phyloP scores from a whole-genome alignment of 2,329 filamentous ascomycete species.

The Cercospora brassicicola region DNA sequence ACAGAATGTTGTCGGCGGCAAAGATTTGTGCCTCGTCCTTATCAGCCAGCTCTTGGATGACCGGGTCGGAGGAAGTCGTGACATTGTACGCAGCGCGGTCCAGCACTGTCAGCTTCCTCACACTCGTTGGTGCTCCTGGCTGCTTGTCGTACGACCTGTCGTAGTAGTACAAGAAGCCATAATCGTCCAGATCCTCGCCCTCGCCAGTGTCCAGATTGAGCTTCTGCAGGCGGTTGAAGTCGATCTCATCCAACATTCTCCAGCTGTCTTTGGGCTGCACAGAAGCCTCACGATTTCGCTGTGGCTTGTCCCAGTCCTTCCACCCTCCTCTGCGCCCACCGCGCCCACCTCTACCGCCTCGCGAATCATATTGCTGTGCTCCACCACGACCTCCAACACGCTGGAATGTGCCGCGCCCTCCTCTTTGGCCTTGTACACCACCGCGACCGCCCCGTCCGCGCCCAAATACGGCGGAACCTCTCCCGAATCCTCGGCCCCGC shows the following conservation, averaged over 20 bases:
- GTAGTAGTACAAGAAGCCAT: slow-evolving; percentile 98
- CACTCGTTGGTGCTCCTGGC: slow-evolving; percentile 76
- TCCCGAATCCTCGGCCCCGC: slow-evolving; percentile 77
- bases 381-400: slow-evolving; percentile 67
- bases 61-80: slow-evolving; percentile 90
- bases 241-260: slow-evolving; percentile 95
- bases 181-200: slow-evolving; percentile 90
- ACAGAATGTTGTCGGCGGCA: slow-evolving; percentile 93
- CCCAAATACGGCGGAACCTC: slow-evolving; percentile 86
- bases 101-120: slow-evolving; percentile 82
- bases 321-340: slow-evolving; percentile 90
- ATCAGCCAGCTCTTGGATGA: slow-evolving; percentile 95
- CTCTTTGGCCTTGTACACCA: slow-evolving; percentile 63
- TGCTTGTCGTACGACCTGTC: slow-evolving; percentile 93
- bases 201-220: slow-evolving; percentile 93
- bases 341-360: slow-evolving; percentile 66
- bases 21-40: slow-evolving; percentile 96
- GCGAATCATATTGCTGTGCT: slow-evolving; percentile 70
- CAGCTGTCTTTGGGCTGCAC: slow-evolving; percentile 96
- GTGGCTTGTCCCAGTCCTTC: slow-evolving; percentile 98
- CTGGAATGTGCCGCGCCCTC: slow-evolving; percentile 71
- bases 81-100: slow-evolving; percentile 98
- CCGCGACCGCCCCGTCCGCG: slow-evolving; percentile 70
- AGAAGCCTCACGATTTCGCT: slow-evolving; percentile 91
- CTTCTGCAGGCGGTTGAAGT: slow-evolving; percentile 92